Evolutionary conservation across 2,329 filamentous ascomycete genomes (phyloP), one percentile per base, ranked within the genome.

Genomic region (Verticillium nonalfalfae): DNA sequence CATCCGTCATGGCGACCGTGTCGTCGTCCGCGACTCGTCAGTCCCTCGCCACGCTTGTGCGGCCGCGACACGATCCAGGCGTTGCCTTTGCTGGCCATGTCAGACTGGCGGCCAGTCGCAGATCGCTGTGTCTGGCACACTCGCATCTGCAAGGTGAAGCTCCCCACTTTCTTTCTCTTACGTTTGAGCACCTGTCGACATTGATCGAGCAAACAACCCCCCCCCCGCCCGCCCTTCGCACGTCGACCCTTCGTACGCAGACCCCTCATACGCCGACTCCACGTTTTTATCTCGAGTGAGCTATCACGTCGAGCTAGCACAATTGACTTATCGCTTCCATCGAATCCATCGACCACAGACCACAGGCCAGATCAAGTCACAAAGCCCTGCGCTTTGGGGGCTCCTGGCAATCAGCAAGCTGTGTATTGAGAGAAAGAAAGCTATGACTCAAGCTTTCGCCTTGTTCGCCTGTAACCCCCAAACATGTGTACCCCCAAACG

Each of bases 1-100:
- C 68, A 59, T 59, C 68, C 67, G 60, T 56, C 66, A 59, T 65
- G 68, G 54, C 68, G 70, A 60, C 71, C 73, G 50, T 67, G 15
- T 58, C 57, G 15, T 58, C 57, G 21, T 31, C 45, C 31, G 57
- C 57, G 38, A 34, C 57, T 39, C 26, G 57, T 21, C 62, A 56
- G 38, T 58, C 57, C 31, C 59, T 65, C 11, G 52, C 58, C 56
- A 45, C 59, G 40, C 31, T 35, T 21, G 40, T 59, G n/a, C 39
- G 31, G 40, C 39, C 35, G 21, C 59, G 56, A 54, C 57, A 35
- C 21, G 62, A 64, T 40, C 15, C 21, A 31, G 57, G 35, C 33
- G 13, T 36, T 33, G 26, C 35, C 45, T 10, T 52, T 10, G 9
- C 45, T 18, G 45, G n/a, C 56, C 60, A 61, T 35, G 57, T 35